A percentile compares a stretch with the other conserved stretches of the same genome.
Evolutionary conservation across 2,329 filamentous ascomycete genomes (phyloP).

Genomic region (Trichoderma sp.): DNA sequence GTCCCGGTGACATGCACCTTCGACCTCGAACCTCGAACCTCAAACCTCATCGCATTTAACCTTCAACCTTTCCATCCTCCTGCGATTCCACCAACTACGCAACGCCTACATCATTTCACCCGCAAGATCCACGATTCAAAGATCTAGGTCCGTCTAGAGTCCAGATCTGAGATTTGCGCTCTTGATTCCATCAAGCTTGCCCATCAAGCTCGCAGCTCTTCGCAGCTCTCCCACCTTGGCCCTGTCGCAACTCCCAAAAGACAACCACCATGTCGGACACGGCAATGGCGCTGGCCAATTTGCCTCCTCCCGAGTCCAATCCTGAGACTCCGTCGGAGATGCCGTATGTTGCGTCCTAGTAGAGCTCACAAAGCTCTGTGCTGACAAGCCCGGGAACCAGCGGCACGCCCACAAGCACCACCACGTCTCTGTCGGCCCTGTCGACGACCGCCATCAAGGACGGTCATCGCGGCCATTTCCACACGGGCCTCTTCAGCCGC

Average conservation of each 20-base stretch:
- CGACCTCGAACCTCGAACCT: not conserved
- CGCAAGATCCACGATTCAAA: not conserved
- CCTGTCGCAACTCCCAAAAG: not conserved
- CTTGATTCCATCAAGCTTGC: not conserved
- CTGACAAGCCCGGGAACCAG: conserved; percentile 43
- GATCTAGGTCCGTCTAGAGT: not conserved
- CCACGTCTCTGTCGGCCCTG: conserved; percentile 85
- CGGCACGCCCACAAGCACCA: conserved; percentile 88
- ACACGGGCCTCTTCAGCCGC: conserved; percentile 50
- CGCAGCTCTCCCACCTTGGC: not conserved
- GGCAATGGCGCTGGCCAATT: conserved; percentile 68
- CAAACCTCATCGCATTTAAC: not conserved
- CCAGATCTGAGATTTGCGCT: not conserved
- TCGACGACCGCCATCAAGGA: conserved; percentile 97
- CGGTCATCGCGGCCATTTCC: conserved; percentile 79
- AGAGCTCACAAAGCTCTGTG: not conserved
- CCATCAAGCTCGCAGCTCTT: not conserved
- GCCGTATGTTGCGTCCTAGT: conserved; percentile 60
- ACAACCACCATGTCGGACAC: conserved; percentile 3
- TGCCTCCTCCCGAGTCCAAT: conserved; percentile 77
- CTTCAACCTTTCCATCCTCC: not conserved
- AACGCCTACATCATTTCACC: not conserved
- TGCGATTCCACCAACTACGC: not conserved
- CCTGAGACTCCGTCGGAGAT: conserved; percentile 85
- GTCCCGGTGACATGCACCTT: conserved; percentile 9